Conservation (phyloP, 768 basidiomycete genomes). For the Termitomyces sp. region DNA sequence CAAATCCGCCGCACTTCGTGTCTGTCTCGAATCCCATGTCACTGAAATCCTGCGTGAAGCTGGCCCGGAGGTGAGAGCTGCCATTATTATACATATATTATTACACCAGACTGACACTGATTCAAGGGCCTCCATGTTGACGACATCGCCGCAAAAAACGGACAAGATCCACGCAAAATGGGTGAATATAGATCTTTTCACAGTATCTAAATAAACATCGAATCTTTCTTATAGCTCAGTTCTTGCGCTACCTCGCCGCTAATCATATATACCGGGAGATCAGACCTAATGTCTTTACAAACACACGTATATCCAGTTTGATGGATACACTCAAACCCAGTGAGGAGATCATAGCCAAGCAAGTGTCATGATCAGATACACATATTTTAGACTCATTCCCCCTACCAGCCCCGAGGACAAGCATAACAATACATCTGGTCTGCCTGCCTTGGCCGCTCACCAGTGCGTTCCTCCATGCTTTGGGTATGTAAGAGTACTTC, state of each 20-base stretch:
- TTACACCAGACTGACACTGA: no score
- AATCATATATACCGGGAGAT: slow-evolving; percentile 20
- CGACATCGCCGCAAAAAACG: slow-evolving; percentile 22
- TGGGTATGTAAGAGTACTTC: no score
- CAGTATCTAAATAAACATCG: neutral
- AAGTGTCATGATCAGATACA: neutral
- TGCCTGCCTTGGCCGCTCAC: slow-evolving; percentile 19
- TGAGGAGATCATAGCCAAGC: neutral
- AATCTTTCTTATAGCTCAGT: neutral
- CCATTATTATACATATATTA: neutral
- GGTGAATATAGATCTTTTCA: slow-evolving; percentile 13
- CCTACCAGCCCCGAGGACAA: slow-evolving; percentile 3
- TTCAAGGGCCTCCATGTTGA: slow-evolving; percentile 23
- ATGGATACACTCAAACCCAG: slow-evolving; percentile 18
- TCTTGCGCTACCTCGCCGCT: slow-evolving; percentile 7
- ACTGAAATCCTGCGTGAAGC: slow-evolving; percentile 30
- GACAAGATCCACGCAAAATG: slow-evolving; percentile 23
- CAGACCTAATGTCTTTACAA: slow-evolving; percentile 24
- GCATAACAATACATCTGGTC: slow-evolving; percentile 15
- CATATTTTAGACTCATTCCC: neutral
- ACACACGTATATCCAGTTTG: slow-evolving; percentile 26
- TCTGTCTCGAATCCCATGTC: slow-evolving; percentile 24
- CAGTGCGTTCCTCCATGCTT: slow-evolving; percentile 13
- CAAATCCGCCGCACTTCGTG: slow-evolving; percentile 19
- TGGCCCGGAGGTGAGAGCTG: slow-evolving; percentile 10